These are phyloP conservation scores for Aspergillus japonicus DNA, from an alignment of 2,329 filamentous ascomycete species.

Conservation along the genomic window DNA sequence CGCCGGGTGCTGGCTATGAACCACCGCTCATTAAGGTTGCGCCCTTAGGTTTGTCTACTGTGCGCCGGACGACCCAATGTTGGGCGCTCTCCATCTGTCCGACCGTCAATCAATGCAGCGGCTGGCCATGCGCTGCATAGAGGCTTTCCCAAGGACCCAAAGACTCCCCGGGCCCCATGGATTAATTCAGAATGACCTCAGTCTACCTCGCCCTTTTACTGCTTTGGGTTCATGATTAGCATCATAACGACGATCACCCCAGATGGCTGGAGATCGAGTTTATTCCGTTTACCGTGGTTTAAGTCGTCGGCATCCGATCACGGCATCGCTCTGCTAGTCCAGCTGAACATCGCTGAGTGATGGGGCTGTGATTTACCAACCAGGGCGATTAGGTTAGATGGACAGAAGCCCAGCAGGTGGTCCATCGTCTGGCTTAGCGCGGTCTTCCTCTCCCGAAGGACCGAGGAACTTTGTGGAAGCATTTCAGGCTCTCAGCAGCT, in stretches of 20 bases:
- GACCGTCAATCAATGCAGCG: conserved; percentile 12
- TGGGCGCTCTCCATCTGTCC: conserved; percentile 1
- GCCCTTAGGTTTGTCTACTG: conserved; percentile 7
- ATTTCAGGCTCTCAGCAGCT: not conserved
- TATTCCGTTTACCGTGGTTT: not conserved
- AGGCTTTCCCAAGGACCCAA: not conserved
- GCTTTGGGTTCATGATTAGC: conserved; percentile 16
- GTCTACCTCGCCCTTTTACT: conserved; percentile 9
- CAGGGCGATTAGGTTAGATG: not conserved
- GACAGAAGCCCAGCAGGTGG: not conserved
- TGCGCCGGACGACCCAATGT: conserved; percentile 9
- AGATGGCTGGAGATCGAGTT: conserved; percentile 9
- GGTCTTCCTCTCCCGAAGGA: not conserved
- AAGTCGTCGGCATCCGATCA: not conserved
- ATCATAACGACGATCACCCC: conserved; percentile 19
- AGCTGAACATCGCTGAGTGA: not conserved
- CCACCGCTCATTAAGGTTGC: conserved; percentile 5
- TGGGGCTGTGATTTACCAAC: not conserved
- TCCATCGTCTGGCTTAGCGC: conserved; percentile 3
- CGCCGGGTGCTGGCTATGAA: conserved; percentile 3
- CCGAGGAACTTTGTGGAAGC: not conserved
- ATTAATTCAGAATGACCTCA: not conserved
- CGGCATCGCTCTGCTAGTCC: not conserved
- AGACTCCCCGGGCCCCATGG: not conserved
- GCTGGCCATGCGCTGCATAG: not conserved